Percentiles rank a stretch among this genome's conserved stretches.
These are phyloP conservation scores for Baorangia bicolor DNA, from an alignment of 768 basidiomycete genomes.

Conservation along the genomic window DNA sequence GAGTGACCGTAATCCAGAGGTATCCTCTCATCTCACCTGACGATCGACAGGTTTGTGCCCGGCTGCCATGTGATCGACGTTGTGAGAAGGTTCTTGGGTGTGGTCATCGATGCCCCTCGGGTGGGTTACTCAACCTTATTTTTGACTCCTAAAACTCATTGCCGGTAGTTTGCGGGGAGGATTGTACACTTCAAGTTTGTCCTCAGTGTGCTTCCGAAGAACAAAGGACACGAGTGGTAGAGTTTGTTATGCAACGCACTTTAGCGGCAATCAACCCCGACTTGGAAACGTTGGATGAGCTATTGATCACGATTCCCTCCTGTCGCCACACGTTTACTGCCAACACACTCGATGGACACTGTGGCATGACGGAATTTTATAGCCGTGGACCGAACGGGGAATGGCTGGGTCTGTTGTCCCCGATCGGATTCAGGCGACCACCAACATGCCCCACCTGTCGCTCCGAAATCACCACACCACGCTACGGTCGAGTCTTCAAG, in stretches of 20 bases:
- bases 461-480: conserved; percentile 49
- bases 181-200: conserved; percentile 56
- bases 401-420: conserved; percentile 46
- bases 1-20: conserved; percentile 24
- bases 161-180: conserved; percentile 62
- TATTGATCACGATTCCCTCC: conserved; percentile 57
- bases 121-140: conserved; percentile 33
- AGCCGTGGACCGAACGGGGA: conserved; percentile 28
- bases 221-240: conserved; percentile 46
- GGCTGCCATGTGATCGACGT: conserved; percentile 59
- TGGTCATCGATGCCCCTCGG: conserved; percentile 67
- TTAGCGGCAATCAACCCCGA: conserved; percentile 49
- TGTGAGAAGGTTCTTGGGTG: conserved; percentile 52
- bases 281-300: conserved; percentile 41
- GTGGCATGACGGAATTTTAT: conserved; percentile 53
- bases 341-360: conserved; percentile 66
- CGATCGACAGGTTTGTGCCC: conserved; percentile 52
- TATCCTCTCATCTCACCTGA: neutral
- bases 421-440: conserved; percentile 38
- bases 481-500: conserved; percentile 64
- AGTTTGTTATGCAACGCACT: conserved; percentile 54
- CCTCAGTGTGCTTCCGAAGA: conserved; percentile 45
- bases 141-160: neutral
- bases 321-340: conserved; percentile 70
- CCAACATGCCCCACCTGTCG: conserved; percentile 67